Evolutionary conservation across 345 rosid genomes (phyloP).

Genomic region (Raphanus raphanistrum): DNA sequence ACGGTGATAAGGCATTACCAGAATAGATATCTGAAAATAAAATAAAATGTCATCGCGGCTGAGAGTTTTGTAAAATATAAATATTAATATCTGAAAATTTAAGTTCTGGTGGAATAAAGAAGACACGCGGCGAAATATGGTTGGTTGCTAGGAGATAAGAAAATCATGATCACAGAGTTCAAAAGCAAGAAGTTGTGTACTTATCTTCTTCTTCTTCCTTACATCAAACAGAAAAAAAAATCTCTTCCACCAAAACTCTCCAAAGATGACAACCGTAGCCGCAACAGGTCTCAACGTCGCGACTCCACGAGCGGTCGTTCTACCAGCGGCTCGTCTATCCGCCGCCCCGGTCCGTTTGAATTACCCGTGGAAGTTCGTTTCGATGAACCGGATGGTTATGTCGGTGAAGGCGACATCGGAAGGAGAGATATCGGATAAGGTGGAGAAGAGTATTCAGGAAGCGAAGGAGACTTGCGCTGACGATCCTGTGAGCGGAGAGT

Average conservation of each 20-base stretch:
- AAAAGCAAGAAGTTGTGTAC: constrained; percentile 23
- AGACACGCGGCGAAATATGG: constrained; percentile 45
- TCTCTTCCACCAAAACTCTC: constrained; percentile 14
- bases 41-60: background rate
- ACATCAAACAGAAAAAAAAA: background rate
- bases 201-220: constrained; percentile 1
- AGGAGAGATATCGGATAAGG: constrained; percentile 67
- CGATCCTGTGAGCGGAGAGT: constrained; percentile 90
- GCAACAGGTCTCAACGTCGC: constrained; percentile 49
- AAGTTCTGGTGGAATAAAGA: background rate
- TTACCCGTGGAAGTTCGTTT: constrained; percentile 51
- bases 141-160: constrained; percentile 67
- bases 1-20: background rate
- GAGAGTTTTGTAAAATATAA: background rate
- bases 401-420: constrained; percentile 79
- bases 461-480: constrained; percentile 80
- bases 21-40: background rate
- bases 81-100: background rate
- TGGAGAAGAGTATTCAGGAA: constrained; percentile 75
- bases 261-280: constrained; percentile 60
- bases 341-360: constrained; percentile 35
- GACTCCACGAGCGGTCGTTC: constrained; percentile 44
- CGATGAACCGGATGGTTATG: constrained; percentile 39
- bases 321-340: constrained; percentile 37
- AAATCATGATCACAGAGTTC: constrained; percentile 40